Percentiles rank a stretch among this genome's conserved stretches.
phyloP scores from a whole-genome alignment of 768 basidiomycete genomes.

The Rhizopogon roseolus region DNA sequence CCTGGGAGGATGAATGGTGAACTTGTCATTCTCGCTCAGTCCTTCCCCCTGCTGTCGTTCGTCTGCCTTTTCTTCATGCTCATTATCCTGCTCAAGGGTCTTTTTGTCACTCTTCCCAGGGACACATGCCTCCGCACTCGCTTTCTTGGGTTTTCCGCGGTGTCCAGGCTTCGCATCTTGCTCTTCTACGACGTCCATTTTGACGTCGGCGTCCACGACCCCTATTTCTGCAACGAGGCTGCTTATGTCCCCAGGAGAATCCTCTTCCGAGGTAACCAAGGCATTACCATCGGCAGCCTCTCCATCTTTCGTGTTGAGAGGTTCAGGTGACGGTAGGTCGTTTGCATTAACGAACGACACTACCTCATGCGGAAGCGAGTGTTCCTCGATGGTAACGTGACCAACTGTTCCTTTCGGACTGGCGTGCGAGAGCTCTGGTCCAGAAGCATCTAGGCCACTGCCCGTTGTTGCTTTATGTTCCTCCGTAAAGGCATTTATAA shows the following conservation, averaged over 20 bases:
- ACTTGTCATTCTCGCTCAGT: neutral
- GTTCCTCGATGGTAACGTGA: neutral
- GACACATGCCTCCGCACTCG: neutral
- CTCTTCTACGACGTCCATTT: neutral
- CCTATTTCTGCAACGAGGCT: neutral
- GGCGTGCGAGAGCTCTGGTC: neutral
- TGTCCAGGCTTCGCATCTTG: neutral
- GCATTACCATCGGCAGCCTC: too few species aligned
- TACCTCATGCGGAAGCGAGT: too few species aligned
- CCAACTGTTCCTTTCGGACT: neutral
- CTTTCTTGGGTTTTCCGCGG: neutral
- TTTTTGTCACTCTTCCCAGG: neutral
- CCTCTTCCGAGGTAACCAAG: too few species aligned
- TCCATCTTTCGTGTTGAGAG: too few species aligned
- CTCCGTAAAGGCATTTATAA: neutral
- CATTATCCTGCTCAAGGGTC: neutral
- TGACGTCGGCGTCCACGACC: neutral
- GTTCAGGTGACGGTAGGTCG: too few species aligned
- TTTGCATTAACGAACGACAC: too few species aligned
- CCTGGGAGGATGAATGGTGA: neutral
- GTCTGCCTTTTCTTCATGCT: neutral
- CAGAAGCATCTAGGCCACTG: neutral
- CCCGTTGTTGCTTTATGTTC: neutral
- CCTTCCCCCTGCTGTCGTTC: neutral
- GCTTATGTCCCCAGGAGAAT: too few species aligned